phyloP scores from a whole-genome alignment of 495 filamentous ascomycete genomes.

The Penicillium flavigenum region DNA sequence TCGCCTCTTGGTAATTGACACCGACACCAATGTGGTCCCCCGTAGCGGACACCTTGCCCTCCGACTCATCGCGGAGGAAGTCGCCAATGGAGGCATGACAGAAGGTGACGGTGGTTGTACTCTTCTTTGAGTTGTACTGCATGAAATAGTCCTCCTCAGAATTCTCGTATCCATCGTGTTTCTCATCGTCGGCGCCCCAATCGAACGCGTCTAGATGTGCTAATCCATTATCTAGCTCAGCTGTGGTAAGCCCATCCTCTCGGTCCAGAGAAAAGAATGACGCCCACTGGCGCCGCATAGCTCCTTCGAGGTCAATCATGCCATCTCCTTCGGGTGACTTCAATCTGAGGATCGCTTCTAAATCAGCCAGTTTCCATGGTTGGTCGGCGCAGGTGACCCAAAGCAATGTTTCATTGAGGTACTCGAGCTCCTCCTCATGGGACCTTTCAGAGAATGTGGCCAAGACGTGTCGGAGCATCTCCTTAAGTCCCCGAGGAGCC shows the following conservation, averaged over 20 bases:
- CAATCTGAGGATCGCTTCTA: constrained; percentile 31
- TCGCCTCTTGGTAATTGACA: constrained; percentile 17
- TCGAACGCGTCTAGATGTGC: too few species aligned
- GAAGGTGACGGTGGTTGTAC: constrained; percentile 34
- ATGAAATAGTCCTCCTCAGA: constrained; percentile 24
- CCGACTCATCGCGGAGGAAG: constrained; percentile 30
- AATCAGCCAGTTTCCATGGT: constrained; percentile 28
- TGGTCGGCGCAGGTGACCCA: constrained; percentile 28
- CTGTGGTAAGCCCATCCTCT: constrained; percentile 34
- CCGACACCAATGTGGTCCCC: constrained; percentile 17
- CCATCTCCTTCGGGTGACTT: constrained; percentile 31
- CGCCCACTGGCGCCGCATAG: constrained; percentile 34
- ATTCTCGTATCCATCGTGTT: constrained; percentile 12
- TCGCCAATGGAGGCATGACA: constrained; percentile 36
- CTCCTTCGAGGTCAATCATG: constrained; percentile 32
- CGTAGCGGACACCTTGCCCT: constrained; percentile 17
- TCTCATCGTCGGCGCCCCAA: not conserved
- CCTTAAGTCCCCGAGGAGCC: constrained; percentile 29
- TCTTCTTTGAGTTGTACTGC: constrained; percentile 30
- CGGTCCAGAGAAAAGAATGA: constrained; percentile 37
- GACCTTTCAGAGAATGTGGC: constrained; percentile 24
- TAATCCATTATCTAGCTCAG: constrained; percentile 20
- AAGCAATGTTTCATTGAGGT: constrained; percentile 35
- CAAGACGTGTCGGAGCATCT: constrained; percentile 38
- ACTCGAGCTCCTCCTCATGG: constrained; percentile 24